Evolutionary conservation across 2,329 filamentous ascomycete species (phyloP).

Genomic region (Hirsutella thompsonii): DNA sequence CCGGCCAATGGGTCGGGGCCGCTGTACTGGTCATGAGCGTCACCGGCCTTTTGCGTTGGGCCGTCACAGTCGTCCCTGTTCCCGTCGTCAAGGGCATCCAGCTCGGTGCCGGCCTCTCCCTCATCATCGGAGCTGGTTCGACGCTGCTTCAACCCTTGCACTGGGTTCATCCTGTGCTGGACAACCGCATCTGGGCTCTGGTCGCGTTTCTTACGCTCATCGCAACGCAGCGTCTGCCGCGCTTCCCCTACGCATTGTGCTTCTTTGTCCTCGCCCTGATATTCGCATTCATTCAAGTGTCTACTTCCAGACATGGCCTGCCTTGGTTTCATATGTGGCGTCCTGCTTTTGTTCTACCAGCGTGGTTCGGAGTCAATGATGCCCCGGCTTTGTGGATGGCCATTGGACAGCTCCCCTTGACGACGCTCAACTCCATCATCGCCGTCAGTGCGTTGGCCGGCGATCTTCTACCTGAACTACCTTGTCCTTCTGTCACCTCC

Average conservation of each 20-base stretch:
- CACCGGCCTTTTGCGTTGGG: constrained; percentile 66
- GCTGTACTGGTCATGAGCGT: constrained; percentile 65
- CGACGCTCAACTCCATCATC: constrained; percentile 83
- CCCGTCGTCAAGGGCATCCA: constrained; percentile 93
- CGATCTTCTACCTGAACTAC: constrained; percentile 60
- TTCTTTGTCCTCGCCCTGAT: constrained; percentile 57
- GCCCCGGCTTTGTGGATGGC: constrained; percentile 42
- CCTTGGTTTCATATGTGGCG: constrained; percentile 47
- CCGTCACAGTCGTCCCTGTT: constrained; percentile 63
- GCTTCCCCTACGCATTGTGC: constrained; percentile 66
- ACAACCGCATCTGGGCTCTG: constrained; percentile 71
- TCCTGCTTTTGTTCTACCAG: constrained; percentile 31
- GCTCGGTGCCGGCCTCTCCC: constrained; percentile 74
- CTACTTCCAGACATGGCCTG: constrained; percentile 19
- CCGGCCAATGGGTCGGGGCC: constrained; percentile 58
- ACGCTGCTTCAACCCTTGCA: constrained; percentile 53
- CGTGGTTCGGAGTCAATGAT: constrained; percentile 15
- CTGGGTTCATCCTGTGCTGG: constrained; percentile 56
- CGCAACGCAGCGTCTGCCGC: constrained; percentile 48
- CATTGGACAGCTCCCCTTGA: constrained; percentile 79
- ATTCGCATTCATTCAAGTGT: constrained; percentile 39
- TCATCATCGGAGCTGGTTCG: constrained; percentile 65
- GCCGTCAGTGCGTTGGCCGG: constrained; percentile 69
- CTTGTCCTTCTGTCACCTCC: constrained; percentile 57
- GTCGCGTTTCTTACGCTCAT: constrained; percentile 61